Conservation (phyloP, 257 asterid species). For the Penstemon davidsonii region DNA sequence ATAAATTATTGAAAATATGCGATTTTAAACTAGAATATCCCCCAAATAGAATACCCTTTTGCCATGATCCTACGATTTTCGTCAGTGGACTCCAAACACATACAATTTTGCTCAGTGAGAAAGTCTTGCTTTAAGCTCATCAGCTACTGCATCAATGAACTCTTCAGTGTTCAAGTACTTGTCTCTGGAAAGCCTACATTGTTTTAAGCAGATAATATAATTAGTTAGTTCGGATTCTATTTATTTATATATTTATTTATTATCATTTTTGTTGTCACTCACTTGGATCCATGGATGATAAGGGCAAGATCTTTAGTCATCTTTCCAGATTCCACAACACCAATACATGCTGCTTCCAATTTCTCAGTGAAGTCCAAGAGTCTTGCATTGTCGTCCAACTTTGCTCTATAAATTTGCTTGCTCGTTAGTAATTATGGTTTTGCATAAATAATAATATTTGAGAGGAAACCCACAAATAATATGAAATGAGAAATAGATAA, state of each 20-base stretch:
- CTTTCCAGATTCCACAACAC: slow-evolving; percentile 91
- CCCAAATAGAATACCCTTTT: too few species aligned
- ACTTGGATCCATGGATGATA: slow-evolving; percentile 90
- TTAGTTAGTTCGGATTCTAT: too few species aligned
- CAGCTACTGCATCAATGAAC: slow-evolving; percentile 92
- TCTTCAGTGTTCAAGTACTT: slow-evolving; percentile 81
- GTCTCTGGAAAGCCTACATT: slow-evolving; percentile 64
- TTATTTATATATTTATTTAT: too few species aligned
- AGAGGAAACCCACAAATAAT: too few species aligned
- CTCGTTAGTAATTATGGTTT: background rate
- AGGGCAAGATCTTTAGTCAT: slow-evolving; percentile 99
- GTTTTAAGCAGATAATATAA: background rate
- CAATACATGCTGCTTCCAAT: slow-evolving; percentile 86
- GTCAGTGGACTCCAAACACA: too few species aligned
- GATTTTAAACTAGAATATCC: too few species aligned
- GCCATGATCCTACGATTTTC: too few species aligned
- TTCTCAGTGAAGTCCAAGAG: slow-evolving; percentile 90
- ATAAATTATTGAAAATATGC: too few species aligned
- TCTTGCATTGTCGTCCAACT: slow-evolving; percentile 76
- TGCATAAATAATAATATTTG: too few species aligned
- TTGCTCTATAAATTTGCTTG: slow-evolving; percentile 57
- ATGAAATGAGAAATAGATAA: background rate
- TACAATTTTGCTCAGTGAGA: slow-evolving; percentile 33
- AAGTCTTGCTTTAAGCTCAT: slow-evolving; percentile 76
- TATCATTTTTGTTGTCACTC: slow-evolving; percentile 23